These are phyloP conservation scores for Aspergillus ellipticus DNA, from an alignment of 495 filamentous ascomycete species.

Conservation along the genomic window DNA sequence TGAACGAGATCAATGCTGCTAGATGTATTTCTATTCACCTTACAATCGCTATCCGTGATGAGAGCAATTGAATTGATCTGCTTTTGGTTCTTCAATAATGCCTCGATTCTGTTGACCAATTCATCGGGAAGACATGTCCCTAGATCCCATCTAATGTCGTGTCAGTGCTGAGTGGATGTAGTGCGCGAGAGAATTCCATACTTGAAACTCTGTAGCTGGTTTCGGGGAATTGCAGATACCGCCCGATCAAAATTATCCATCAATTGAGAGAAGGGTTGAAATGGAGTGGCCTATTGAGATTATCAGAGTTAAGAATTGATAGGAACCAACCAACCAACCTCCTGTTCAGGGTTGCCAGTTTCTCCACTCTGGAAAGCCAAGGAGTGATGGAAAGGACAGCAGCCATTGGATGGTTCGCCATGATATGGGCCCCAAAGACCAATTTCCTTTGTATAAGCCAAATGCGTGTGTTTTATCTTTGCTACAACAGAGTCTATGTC, in stretches of 20 bases:
- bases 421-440: neutral
- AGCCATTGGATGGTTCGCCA: neutral
- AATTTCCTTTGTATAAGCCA: neutral
- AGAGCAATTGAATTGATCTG: neutral
- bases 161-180: neutral
- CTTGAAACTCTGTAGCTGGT: neutral
- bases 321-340: neutral
- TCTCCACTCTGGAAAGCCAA: neutral
- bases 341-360: neutral
- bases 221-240: neutral
- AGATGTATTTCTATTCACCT: neutral
- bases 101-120: neutral
- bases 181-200: neutral
- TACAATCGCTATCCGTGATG: neutral
- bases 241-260: neutral
- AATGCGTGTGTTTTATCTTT: neutral
- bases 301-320: neutral
- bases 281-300: neutral
- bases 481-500: neutral
- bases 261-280: neutral
- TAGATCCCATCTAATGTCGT: neutral
- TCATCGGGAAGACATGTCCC: neutral
- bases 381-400: neutral
- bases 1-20: neutral
- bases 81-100: neutral